Percentiles rank a stretch among this genome's conserved stretches.
These are phyloP conservation scores for Microthlaspi erraticum DNA, from an alignment of 345 rosid species.

Conservation along the genomic window DNA sequence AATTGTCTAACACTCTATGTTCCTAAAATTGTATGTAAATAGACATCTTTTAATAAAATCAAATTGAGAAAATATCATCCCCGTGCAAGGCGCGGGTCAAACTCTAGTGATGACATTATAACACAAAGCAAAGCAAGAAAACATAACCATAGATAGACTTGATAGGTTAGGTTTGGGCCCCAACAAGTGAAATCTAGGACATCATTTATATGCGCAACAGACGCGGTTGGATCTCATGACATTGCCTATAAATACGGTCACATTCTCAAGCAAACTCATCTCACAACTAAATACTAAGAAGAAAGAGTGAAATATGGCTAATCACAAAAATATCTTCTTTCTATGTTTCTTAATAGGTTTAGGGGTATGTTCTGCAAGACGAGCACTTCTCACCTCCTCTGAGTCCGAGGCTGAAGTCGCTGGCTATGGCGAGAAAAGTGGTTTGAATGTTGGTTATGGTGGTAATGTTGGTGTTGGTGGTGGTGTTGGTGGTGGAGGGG, in stretches of 20 bases:
- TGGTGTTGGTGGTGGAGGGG: slow-evolving; percentile 33
- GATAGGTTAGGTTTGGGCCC: slow-evolving; percentile 27
- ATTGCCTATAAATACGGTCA: slow-evolving; percentile 37
- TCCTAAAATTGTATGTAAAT: too few relatives aligned
- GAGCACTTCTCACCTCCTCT: slow-evolving; percentile 33
- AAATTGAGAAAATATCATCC: too few relatives aligned
- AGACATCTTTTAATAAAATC: too few relatives aligned
- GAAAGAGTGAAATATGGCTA: slow-evolving; percentile 33
- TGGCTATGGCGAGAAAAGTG: slow-evolving; percentile 36
- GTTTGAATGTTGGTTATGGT: slow-evolving; percentile 34
- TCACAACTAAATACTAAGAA: slow-evolving; percentile 22
- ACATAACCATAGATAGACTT: slow-evolving; percentile 15
- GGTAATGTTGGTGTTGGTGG: slow-evolving; percentile 16
- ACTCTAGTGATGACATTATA: slow-evolving; percentile 22
- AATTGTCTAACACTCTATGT: too few relatives aligned
- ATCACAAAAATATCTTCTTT: slow-evolving; percentile 25
- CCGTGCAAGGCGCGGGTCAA: too few relatives aligned
- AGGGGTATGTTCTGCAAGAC: slow-evolving; percentile 46
- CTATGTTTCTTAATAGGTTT: slow-evolving; percentile 43
- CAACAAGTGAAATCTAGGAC: slow-evolving; percentile 23
- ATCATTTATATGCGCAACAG: slow-evolving; percentile 25
- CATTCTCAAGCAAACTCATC: slow-evolving; percentile 31
- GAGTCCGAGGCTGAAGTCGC: slow-evolving; percentile 35
- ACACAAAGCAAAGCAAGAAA: slow-evolving; percentile 19
- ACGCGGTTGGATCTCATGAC: slow-evolving; percentile 38